Evolutionary conservation across 208 protist species (phyloP).

Genomic region (Acanthamoeba healyi): DNA sequence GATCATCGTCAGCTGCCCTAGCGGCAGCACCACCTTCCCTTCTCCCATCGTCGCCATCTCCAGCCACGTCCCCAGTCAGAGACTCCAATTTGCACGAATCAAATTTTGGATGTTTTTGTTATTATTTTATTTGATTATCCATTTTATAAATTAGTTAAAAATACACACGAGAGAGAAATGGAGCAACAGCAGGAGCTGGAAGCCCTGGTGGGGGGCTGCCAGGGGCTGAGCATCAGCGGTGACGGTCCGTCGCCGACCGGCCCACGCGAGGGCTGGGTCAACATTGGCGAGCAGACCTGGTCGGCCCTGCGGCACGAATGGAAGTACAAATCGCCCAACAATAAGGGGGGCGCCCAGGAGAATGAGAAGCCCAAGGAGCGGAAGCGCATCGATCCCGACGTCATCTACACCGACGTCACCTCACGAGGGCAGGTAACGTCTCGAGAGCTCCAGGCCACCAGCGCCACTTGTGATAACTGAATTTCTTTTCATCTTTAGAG

Average conservation of each 20-base stretch:
- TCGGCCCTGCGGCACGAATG: constrained; percentile 67
- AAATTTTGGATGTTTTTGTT: not conserved
- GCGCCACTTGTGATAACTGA: too few species aligned
- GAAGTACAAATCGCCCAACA: constrained; percentile 52
- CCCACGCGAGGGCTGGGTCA: constrained; percentile 44
- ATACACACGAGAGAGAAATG: too few species aligned
- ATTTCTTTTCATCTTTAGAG: too few species aligned
- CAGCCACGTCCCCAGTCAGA: too few species aligned
- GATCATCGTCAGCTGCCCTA: not conserved
- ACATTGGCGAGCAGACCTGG: constrained; percentile 75
- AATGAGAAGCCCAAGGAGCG: not conserved
- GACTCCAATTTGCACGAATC: not conserved
- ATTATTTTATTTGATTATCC: not conserved
- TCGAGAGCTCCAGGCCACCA: not conserved
- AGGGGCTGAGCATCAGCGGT: not conserved
- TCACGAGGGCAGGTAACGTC: constrained; percentile 59
- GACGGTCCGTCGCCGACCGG: not conserved
- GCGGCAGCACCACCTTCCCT: not conserved
- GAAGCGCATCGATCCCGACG: constrained; percentile 55
- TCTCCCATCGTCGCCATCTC: not conserved
- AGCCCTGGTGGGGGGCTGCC: not conserved
- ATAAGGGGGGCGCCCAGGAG: not conserved
- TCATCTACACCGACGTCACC: constrained; percentile 62
- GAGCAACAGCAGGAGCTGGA: not conserved
- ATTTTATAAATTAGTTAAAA: not conserved